phyloP scores from a whole-genome alignment of 2,329 filamentous ascomycete species.

The Colletotrichum tamarilloi region DNA sequence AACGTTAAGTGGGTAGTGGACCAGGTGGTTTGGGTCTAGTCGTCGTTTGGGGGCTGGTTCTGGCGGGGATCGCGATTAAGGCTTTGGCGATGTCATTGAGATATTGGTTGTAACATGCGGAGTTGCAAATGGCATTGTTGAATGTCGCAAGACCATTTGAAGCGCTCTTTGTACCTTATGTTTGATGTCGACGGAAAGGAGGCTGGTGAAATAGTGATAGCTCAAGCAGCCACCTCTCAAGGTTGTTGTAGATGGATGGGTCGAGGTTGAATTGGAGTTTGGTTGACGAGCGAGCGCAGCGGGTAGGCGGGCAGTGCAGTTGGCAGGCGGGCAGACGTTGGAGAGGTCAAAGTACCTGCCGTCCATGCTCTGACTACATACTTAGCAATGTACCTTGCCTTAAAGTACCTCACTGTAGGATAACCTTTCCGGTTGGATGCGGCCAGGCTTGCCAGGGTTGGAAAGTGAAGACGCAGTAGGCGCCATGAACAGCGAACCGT shows the following conservation, averaged over 20 bases:
- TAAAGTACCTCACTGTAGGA: no score
- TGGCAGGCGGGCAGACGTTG: constrained; percentile 14
- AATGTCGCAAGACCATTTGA: neutral
- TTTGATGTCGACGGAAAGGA: neutral
- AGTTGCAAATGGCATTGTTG: constrained; percentile 15
- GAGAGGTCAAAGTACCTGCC: neutral
- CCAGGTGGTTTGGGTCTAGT: constrained; percentile 8
- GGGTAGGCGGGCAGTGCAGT: neutral
- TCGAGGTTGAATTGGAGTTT: neutral
- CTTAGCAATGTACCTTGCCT: no score
- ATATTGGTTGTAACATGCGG: neutral
- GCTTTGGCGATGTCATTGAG: neutral
- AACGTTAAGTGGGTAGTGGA: constrained; percentile 25
- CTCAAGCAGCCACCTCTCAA: neutral
- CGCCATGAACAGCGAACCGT: neutral
- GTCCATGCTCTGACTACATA: no score
- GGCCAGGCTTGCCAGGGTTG: constrained; percentile 24
- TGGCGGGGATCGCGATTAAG: constrained; percentile 5
- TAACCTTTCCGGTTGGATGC: neutral
- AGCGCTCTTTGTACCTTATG: neutral
- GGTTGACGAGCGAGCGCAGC: neutral
- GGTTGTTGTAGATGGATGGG: neutral
- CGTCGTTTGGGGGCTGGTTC: constrained; percentile 4
- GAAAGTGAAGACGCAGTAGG: neutral
- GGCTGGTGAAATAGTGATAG: neutral